Evolutionary conservation across 208 protist species (phyloP).

Genomic region (Angomonas deanei): DNA sequence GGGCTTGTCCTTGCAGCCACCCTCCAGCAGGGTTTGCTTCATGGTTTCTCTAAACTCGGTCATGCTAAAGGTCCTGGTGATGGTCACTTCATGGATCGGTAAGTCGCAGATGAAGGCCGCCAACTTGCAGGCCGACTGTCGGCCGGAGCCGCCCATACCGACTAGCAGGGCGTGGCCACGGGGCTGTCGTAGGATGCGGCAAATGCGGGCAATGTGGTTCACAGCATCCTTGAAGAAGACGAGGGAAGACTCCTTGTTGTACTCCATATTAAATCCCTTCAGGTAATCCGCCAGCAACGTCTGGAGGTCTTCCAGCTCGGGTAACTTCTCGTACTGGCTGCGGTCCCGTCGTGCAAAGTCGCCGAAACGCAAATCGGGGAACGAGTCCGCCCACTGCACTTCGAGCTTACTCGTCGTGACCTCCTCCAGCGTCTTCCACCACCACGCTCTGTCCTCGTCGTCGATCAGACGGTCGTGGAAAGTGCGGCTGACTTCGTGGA

Average conservation of each 20-base stretch:
- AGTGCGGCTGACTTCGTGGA: constrained; percentile 94
- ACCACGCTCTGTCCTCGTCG: constrained; percentile 87
- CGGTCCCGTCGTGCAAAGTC: constrained; percentile 92
- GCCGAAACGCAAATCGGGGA: constrained; percentile 81
- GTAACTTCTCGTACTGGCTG: constrained; percentile 73
- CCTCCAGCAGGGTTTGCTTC: constrained; percentile 81
- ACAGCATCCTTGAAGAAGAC: constrained; percentile 98
- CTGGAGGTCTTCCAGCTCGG: constrained; percentile 37
- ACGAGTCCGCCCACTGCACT: constrained; percentile 55
- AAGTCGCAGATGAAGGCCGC: constrained; percentile 92
- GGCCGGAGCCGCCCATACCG: constrained; percentile 96
- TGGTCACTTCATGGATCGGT: constrained; percentile 85
- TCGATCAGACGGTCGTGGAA: constrained; percentile 97
- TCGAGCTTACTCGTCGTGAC: constrained; percentile 53
- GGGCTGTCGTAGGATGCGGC: constrained; percentile 94
- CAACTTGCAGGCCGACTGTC: constrained; percentile 94
- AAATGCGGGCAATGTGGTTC: constrained; percentile 94
- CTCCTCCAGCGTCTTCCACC: constrained; percentile 72
- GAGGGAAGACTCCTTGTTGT: constrained; percentile 88
- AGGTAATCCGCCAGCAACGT: constrained; percentile 81
- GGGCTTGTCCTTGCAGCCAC: constrained; percentile 81
- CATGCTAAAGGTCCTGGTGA: constrained; percentile 90
- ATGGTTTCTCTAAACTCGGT: constrained; percentile 93
- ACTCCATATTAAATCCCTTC: constrained; percentile 90
- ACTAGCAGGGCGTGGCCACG: constrained; percentile 95